These are phyloP conservation scores for Plenodomus lindquistii DNA, from an alignment of 2,329 filamentous ascomycete genomes.

Conservation along the genomic window DNA sequence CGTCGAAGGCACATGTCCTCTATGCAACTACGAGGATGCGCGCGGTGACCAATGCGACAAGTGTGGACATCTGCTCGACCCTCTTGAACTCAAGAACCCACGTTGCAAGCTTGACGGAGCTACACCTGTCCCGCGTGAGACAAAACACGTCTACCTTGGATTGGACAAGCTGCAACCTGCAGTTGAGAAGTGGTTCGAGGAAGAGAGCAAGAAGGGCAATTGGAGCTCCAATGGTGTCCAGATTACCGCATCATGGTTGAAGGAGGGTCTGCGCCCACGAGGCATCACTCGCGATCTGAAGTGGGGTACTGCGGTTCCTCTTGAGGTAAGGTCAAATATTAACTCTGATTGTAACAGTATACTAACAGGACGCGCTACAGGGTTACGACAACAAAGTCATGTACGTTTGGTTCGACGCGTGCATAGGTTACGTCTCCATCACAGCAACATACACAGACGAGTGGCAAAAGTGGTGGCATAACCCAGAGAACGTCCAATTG, in stretches of 20 bases:
- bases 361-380: slow-evolving; percentile 12
- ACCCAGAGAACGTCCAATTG: slow-evolving; percentile 82
- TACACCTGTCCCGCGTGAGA: slow-evolving; percentile 76
- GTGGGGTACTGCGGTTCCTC: slow-evolving; percentile 74
- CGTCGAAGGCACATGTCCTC: slow-evolving; percentile 77
- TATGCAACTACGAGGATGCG: slow-evolving; percentile 62
- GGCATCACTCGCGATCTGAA: slow-evolving; percentile 91
- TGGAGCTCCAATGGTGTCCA: slow-evolving; percentile 76
- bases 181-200: slow-evolving; percentile 76
- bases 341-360: background rate
- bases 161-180: slow-evolving; percentile 80
- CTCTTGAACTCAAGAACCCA: slow-evolving; percentile 58
- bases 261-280: slow-evolving; percentile 80
- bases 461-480: slow-evolving; percentile 95
- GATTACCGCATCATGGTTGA: slow-evolving; percentile 81
- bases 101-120: slow-evolving; percentile 89
- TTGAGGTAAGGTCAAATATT: slow-evolving; percentile 38
- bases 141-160: slow-evolving; percentile 88
- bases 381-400: slow-evolving; percentile 78
- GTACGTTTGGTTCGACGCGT: slow-evolving; percentile 92
- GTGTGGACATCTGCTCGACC: slow-evolving; percentile 53
- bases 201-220: slow-evolving; percentile 71
- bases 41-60: slow-evolving; percentile 60
- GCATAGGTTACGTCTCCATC: slow-evolving; percentile 94
- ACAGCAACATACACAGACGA: slow-evolving; percentile 86